Percentiles rank a stretch among this genome's conserved stretches.
These are phyloP conservation scores for Lojkania enalia DNA, from an alignment of 2,329 filamentous ascomycete species.

Conservation along the genomic window DNA sequence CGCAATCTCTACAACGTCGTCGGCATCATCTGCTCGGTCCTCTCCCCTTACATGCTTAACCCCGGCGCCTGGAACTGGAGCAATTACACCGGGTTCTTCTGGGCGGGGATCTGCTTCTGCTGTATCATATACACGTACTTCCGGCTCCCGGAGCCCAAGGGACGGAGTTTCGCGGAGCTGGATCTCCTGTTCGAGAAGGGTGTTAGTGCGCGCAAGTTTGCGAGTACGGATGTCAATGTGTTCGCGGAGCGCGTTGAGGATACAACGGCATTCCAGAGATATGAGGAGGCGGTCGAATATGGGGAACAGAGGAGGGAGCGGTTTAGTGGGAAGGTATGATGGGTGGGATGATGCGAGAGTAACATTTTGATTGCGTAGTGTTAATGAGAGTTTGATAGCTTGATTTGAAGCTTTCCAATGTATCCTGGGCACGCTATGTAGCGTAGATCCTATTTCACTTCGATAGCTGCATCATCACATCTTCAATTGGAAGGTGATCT, in stretches of 20 bases:
- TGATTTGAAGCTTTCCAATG: no score
- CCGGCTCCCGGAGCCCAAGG: slow-evolving; percentile 76
- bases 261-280: slow-evolving; percentile 35
- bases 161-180: slow-evolving; percentile 82
- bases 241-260: slow-evolving; percentile 46
- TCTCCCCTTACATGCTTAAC: slow-evolving; percentile 94
- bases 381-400: no score
- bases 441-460: no score
- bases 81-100: slow-evolving; percentile 87
- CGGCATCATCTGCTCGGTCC: slow-evolving; percentile 76
- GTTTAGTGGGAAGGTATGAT: no score
- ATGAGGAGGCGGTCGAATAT: slow-evolving; percentile 40
- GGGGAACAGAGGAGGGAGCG: no score
- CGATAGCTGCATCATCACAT: no score
- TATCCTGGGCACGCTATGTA: no score
- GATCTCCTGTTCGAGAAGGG: slow-evolving; percentile 80
- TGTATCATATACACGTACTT: slow-evolving; percentile 84
- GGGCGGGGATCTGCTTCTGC: slow-evolving; percentile 77
- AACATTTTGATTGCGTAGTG: no score
- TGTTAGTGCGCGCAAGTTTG: slow-evolving; percentile 74
- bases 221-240: slow-evolving; percentile 59
- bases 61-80: slow-evolving; percentile 84
- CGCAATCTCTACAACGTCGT: slow-evolving; percentile 78
- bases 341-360: no score
- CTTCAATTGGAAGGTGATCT: no score